phyloP scores from a whole-genome alignment of 805 yeast genomes.

The Middelhovenomyces tepae region DNA sequence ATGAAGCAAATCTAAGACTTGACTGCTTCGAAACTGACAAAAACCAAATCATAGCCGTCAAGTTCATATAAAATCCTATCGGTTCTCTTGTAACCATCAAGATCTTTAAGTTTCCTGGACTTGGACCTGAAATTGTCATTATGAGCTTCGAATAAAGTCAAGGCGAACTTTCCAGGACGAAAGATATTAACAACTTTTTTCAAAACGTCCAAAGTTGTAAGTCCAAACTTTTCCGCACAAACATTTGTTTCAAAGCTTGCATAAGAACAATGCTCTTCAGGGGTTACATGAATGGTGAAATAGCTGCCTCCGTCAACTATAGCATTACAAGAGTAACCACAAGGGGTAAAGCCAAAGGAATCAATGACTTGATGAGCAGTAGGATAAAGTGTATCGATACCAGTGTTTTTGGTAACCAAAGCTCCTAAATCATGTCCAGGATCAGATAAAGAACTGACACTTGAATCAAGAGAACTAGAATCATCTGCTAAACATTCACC shows the following conservation, averaged over 20 bases:
- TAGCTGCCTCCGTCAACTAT: constrained; percentile 52
- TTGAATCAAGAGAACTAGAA: constrained; percentile 19
- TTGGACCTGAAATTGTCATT: too few species aligned
- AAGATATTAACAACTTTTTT: constrained; percentile 53
- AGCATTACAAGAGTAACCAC: constrained; percentile 91
- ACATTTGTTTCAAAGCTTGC: constrained; percentile 93
- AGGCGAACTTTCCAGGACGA: constrained; percentile 67
- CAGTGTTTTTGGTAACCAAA: constrained; percentile 53
- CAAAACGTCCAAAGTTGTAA: constrained; percentile 47
- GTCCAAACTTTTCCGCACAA: constrained; percentile 35
- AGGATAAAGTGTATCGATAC: constrained; percentile 53
- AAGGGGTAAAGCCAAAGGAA: constrained; percentile 86
- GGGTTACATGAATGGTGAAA: constrained; percentile 88
- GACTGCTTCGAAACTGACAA: constrained; percentile 56
- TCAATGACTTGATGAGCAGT: constrained; percentile 42
- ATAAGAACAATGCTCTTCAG: constrained; percentile 89
- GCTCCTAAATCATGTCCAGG: constrained; percentile 80
- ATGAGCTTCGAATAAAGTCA: constrained; percentile 41
- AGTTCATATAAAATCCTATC: constrained; percentile 70
- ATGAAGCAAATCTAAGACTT: too few species aligned
- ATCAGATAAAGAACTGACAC: constrained; percentile 35
- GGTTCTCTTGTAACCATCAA: constrained; percentile 46
- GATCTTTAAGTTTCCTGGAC: constrained; percentile 21
- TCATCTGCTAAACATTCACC: constrained; percentile 12
- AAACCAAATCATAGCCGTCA: constrained; percentile 63